These are phyloP conservation scores for Panaeolus papilionaceus DNA, from an alignment of 768 basidiomycete species.

Conservation along the genomic window DNA sequence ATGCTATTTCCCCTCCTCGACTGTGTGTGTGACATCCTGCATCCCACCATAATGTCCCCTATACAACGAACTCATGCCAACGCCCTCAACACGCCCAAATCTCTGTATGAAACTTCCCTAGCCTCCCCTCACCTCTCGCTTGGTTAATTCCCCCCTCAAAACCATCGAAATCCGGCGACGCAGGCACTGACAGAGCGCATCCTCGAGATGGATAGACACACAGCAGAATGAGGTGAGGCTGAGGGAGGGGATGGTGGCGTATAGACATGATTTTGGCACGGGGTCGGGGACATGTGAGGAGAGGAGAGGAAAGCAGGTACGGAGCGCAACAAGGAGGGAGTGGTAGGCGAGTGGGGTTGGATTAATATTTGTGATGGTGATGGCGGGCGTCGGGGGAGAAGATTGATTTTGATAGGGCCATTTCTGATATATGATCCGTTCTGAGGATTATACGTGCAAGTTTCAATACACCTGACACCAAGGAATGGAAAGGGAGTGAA, in stretches of 20 bases:
- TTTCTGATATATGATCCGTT: too few species aligned
- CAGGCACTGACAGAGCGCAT: conserved; percentile 1
- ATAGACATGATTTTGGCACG: not conserved
- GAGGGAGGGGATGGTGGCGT: not conserved
- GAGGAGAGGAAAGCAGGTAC: not conserved
- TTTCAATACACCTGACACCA: too few species aligned
- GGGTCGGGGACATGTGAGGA: too few species aligned
- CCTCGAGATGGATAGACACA: not conserved
- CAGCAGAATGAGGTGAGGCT: not conserved
- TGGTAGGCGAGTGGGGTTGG: not conserved
- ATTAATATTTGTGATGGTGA: not conserved
- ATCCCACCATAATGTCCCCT: not conserved
- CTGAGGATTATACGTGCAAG: too few species aligned
- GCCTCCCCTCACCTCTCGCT: not conserved
- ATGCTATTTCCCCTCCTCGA: not conserved
- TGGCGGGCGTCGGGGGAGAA: not conserved
- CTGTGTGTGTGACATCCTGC: too few species aligned
- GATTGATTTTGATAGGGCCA: not conserved
- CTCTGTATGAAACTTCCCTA: conserved; percentile 10
- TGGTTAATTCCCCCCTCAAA: not conserved
- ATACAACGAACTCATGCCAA: too few species aligned
- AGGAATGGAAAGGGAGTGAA: too few species aligned
- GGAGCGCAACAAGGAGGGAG: too few species aligned
- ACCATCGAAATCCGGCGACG: not conserved
- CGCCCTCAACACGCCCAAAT: too few species aligned